Evolutionary conservation across 2,329 filamentous ascomycete species (phyloP), one percentile per base, ranked within the genome.

Genomic region (Ceratocystis variospora): DNA sequence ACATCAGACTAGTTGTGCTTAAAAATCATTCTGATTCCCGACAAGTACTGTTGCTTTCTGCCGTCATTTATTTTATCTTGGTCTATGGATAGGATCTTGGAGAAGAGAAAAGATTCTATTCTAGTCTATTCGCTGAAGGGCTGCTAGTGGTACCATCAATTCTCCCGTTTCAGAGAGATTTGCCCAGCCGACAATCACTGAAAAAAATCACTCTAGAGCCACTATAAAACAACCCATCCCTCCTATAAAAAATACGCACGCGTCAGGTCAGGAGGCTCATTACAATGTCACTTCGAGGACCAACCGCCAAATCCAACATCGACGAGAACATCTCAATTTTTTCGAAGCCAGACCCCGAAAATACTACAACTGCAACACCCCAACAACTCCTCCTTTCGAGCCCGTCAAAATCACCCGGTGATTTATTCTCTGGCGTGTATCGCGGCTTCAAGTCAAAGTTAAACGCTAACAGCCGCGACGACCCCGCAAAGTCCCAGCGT

Each of bases 391-490:
- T 63, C 19, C 37, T 64, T 22, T 57, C 37, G 6, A 64, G 46
- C 55, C 68, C 72, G 68, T 50, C 71, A 69, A 74, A 77, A 72
- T 77, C 78, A 0, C 71, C 78, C 25, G 76, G 79, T 68, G 79
- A 82, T 65, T 73, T 81, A 67, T 71, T 83, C 65, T 78, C 79
- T 59, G 79, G 79, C 70, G 79, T 81, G 70, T 81, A 81, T 71
- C 79, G 80, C 69, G 79, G 79, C 69, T 75, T 82, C 69, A 79
- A 76, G 71, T 59, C 61, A 10, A 68, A 65, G 64, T 22, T 68
- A 63, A 63, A 66, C 44, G 76, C 79, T 5, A 76, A 76, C 15
- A 73, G 72, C 55, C 75, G 76, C 61, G 77, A 79, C 64, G 77
- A 81, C 61, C 73, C 77, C 64, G 70, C 75, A 59, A 78, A 75